A percentile compares a stretch with the other conserved stretches of the same genome.
Conservation (phyloP, 257 asterid species). For the Nicotiana benthamiana region DNA sequence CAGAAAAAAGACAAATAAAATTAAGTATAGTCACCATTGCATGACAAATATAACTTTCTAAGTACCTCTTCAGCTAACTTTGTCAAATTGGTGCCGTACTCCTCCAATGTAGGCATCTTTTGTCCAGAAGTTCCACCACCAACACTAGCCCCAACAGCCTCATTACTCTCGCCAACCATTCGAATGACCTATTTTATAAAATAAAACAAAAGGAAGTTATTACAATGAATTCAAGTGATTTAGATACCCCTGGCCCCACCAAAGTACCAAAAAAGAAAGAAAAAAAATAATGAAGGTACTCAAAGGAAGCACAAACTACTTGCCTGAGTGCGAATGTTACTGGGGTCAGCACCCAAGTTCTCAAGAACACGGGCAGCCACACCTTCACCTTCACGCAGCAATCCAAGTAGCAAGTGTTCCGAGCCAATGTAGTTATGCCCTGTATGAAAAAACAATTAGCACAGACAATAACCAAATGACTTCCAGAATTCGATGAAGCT, state of each 20-base stretch:
- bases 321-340: constrained; percentile 86
- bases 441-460: constrained; percentile 18
- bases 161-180: constrained; percentile 47
- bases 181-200: constrained; percentile 30
- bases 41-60: not conserved
- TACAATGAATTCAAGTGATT: not conserved
- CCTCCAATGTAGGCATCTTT: constrained; percentile 51
- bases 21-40: not conserved
- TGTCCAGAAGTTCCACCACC: constrained; percentile 37
- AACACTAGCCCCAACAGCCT: constrained; percentile 42
- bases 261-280: not conserved
- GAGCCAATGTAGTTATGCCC: constrained; percentile 99
- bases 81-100: constrained; percentile 45
- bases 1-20: no score
- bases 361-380: constrained; percentile 97
- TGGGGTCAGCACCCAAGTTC: constrained; percentile 89
- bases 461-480: not conserved
- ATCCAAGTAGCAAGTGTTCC: constrained; percentile 89
- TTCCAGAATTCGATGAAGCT: not conserved
- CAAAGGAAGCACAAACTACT: constrained; percentile 6
- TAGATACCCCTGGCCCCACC: not conserved
- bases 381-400: constrained; percentile 97
- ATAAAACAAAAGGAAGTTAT: not conserved
- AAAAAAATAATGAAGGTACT: not conserved
- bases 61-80: constrained; percentile 70